Evolutionary conservation across 768 basidiomycete genomes (phyloP).

Genomic region (Tephrocybe sp.): DNA sequence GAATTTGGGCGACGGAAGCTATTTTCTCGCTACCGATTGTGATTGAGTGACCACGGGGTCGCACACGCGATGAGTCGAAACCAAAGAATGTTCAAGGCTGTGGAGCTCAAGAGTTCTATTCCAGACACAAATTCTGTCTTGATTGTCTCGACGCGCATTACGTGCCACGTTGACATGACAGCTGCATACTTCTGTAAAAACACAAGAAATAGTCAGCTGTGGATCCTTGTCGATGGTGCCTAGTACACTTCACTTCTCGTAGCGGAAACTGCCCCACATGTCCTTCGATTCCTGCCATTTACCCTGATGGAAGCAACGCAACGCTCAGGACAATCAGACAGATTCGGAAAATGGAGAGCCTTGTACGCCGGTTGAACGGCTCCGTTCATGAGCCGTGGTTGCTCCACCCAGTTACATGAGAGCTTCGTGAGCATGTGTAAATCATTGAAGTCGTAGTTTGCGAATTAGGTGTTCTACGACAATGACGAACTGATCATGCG

Average conservation of each 20-base stretch:
- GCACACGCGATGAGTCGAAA: not conserved
- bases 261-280: too few species aligned
- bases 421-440: too few species aligned
- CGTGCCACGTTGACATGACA: constrained; percentile 4
- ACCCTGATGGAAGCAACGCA: too few species aligned
- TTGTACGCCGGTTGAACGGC: too few species aligned
- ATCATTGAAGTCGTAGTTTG: too few species aligned
- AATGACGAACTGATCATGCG: not conserved
- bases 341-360: too few species aligned
- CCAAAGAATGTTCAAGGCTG: not conserved
- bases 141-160: too few species aligned
- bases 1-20: not conserved
- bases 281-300: too few species aligned
- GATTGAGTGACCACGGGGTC: constrained; percentile 1
- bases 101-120: constrained; percentile 3
- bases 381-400: too few species aligned
- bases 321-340: too few species aligned
- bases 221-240: not conserved
- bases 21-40: not conserved
- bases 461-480: not conserved
- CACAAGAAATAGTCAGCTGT: constrained; percentile 9
- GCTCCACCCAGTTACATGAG: too few species aligned
- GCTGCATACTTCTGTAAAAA: constrained; percentile 3
- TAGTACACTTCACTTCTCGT: not conserved
- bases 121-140: too few species aligned